Conservation (phyloP, 805 yeast genomes). For the Candida patagonica region DNA sequence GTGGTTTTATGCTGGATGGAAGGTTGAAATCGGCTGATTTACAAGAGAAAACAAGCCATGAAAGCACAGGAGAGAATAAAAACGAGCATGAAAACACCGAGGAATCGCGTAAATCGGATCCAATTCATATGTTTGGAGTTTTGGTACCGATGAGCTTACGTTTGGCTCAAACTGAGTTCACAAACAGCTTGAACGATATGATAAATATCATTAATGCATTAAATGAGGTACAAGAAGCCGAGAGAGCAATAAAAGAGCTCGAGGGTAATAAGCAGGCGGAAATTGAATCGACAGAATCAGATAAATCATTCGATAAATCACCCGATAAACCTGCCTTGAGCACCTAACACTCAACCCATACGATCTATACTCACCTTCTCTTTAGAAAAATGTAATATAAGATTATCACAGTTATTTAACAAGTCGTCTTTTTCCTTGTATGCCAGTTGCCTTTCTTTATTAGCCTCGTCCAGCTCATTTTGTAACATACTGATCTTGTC, state of each 20-base stretch:
- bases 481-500: conserved; percentile 53
- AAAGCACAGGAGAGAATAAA: neutral
- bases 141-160: conserved; percentile 37
- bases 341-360: neutral
- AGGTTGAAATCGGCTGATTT: neutral
- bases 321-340: neutral
- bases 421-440: conserved; percentile 56
- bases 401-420: conserved; percentile 49
- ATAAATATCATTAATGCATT: conserved; percentile 10
- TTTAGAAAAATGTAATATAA: conserved; percentile 51
- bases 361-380: conserved; percentile 32
- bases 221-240: conserved; percentile 6
- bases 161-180: conserved; percentile 32
- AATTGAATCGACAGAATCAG: neutral
- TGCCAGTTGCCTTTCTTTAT: conserved; percentile 46
- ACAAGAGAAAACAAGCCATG: conserved; percentile 5
- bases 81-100: conserved; percentile 4
- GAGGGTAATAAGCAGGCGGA: neutral
- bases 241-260: conserved; percentile 1
- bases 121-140: conserved; percentile 40
- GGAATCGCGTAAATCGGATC: conserved; percentile 20
- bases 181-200: conserved; percentile 22
- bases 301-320: neutral
- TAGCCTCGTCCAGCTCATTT: conserved; percentile 50
- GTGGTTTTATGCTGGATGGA: conserved; percentile 1